Evolutionary conservation across 1,284 basidiomycete species (phyloP).

Genomic region (Thecaphora frezii): DNA sequence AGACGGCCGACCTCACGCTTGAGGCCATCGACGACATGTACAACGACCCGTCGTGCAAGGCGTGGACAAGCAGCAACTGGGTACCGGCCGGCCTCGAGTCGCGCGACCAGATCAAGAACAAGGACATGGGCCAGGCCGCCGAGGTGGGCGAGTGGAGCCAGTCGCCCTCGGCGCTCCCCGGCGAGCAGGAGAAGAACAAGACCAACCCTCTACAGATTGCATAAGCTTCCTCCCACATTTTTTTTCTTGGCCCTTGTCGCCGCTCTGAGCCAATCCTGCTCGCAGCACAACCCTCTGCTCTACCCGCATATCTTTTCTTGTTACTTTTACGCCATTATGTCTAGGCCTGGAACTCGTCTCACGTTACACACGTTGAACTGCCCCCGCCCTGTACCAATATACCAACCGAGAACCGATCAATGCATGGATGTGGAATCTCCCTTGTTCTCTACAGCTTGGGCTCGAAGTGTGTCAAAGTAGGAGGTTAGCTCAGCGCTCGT

Average conservation of each 20-base stretch:
- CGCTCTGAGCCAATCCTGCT: too few relatives aligned
- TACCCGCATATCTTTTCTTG: too few relatives aligned
- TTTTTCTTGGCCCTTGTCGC: neutral
- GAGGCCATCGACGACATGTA: conserved; percentile 78
- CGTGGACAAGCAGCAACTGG: conserved; percentile 68
- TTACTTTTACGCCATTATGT: too few relatives aligned
- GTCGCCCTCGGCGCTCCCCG: conserved; percentile 35
- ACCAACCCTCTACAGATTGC: conserved; percentile 33
- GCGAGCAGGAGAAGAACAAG: conserved; percentile 43
- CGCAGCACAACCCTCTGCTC: too few relatives aligned
- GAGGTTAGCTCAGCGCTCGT: too few relatives aligned
- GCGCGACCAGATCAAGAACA: conserved; percentile 42
- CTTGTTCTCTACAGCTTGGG: too few relatives aligned
- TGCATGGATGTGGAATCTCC: too few relatives aligned
- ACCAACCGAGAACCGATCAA: too few relatives aligned
- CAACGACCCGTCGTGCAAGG: conserved; percentile 69
- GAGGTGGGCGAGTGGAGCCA: conserved; percentile 41
- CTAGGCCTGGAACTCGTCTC: too few relatives aligned
- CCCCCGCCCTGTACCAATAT: too few relatives aligned
- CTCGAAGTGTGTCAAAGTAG: too few relatives aligned
- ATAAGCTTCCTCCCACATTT: neutral
- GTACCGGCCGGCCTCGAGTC: conserved; percentile 52
- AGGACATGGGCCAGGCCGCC: conserved; percentile 25
- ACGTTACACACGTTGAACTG: too few relatives aligned
- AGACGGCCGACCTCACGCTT: conserved; percentile 70